Base-by-base conservation (phyloP, 2,329 filamentous ascomycete genomes). In the Plectosphaerella cucumerina region DNA sequence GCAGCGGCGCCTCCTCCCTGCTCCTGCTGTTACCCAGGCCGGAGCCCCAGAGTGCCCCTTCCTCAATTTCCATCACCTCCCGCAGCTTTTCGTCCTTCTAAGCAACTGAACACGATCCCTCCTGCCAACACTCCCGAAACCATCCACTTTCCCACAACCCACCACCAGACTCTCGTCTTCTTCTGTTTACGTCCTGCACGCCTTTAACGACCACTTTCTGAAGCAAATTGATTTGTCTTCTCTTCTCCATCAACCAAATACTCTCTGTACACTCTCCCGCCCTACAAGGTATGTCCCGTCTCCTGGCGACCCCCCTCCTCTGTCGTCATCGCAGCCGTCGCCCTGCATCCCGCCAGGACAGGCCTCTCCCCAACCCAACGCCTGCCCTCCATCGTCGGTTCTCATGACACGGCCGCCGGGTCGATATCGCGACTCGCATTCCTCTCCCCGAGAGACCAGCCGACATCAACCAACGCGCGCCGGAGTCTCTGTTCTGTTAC, bases 281-380 rank as follows among this genome's bases (percentile, higher is more conserved):
- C 37, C 41, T 35, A 44, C 42, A 22, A 59, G 57, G 57, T 59
- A 56, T 49, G 56, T 58, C 49, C 20, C 35, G 14, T 37, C 11
- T 22, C 15, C 20, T 39, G 26, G 31, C 53, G 50, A 42, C 55
- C 63, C 61, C 62, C 60, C 59, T 60, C 56, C 60, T 64, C 68
- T 70, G 65, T 71, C 69, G 68, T 70, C 69, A 71, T 71, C 67
- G 60, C 61, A 62, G 59, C 57, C 60, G 61, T 56, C 59, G 33
- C 20, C 21, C 23, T 31, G 21, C 42, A 31, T 15, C 20, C 37
- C 47, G 17, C 20, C 47, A 35, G 22, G 17, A 21, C 21, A 39
- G 26, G 15, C 18, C n/a, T 15, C 17, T 21, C 22, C 22, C 37
- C 17, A 48, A 11, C n/a, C 15, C 12, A 21, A n/a, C 37, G 26